Evolutionary conservation across 179 eudicot species (phyloP).

Genomic region (Corrigiola litoralis): DNA sequence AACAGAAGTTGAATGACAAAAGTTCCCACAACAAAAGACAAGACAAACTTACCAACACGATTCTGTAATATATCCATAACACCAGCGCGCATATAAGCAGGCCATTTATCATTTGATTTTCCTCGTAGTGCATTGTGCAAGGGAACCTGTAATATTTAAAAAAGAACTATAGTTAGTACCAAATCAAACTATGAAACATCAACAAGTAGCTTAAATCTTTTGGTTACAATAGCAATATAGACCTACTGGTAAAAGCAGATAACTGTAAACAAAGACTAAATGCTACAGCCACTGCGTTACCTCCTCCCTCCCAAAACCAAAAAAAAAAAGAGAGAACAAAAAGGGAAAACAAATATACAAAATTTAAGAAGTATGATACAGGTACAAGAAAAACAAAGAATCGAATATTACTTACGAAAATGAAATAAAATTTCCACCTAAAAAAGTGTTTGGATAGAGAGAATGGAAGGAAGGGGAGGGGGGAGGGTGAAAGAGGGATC

Average conservation of each 20-base stretch:
- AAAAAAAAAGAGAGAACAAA: background rate
- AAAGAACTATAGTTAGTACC: background rate
- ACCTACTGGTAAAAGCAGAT: background rate
- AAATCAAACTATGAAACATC: slow-evolving; percentile 1
- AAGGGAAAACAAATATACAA: no score
- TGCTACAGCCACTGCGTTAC: background rate
- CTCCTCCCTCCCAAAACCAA: background rate
- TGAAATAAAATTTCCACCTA: no score
- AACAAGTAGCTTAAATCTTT: background rate
- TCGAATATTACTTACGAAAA: no score
- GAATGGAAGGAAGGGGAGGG: no score
- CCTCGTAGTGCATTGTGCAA: slow-evolving; percentile 41
- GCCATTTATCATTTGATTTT: slow-evolving; percentile 47
- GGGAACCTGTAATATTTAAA: slow-evolving; percentile 44
- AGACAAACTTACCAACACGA: slow-evolving; percentile 65
- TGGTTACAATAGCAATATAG: background rate
- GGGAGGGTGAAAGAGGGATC: no score
- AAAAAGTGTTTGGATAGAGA: background rate
- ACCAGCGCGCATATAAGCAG: slow-evolving; percentile 60
- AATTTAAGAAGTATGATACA: no score
- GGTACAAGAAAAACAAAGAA: no score
- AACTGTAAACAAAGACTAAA: background rate
- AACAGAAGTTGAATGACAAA: background rate
- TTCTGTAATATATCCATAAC: slow-evolving; percentile 75
- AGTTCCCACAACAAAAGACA: background rate